Base-by-base conservation (phyloP, 768 basidiomycete species). In the Chiua virens region DNA sequence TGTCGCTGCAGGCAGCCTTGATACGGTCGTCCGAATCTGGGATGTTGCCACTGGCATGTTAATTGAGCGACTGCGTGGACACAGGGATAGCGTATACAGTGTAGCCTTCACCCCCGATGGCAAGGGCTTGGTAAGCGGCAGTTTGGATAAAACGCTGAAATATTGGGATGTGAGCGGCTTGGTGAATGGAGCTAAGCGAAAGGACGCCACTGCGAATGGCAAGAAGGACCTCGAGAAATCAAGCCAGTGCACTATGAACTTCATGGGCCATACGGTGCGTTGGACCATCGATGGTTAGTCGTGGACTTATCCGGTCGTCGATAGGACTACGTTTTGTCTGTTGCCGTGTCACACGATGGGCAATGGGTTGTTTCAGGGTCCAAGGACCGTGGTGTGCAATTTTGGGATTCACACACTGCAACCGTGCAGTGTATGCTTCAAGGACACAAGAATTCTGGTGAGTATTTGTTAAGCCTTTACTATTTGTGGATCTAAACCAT, bases 351-450 rank as follows among this genome's bases (percentile, higher is more conserved):
- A 41, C 88, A 92, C 56, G 95, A 98, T 69, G 92, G 91, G 53
- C 84, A 90, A 57, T 88, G 93, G 90, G 87, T 98, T 59, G 95
- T 97, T 11, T 94, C 92, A 11, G 96, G 97, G 45, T 87, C 85
- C 32, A 98, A 98, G 73, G 97, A 99, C 67, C 88, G 97, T 13
- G 89, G 92, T 1, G 94, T 99, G 49, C 92, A 95, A 68, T 93
- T 96, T 66, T 92, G 90, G 86, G 91, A 95, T 65, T 83, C 90
- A 46, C 77, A 81, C 56, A 79, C 79, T 13, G 86, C 83, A 36
- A 80, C 84, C 37, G 87, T 93, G 61, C 95, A 98, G 68, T 87
- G 91, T 62, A 92, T 96, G 88, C 76, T 99, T 28, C 95, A 98
- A 67, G 85, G 68, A 13, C 78, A 76, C 62, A 80, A 86, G 71